Evolutionary conservation across 495 filamentous ascomycete species (phyloP).

Genomic region (Aspergillus saccharolyticus): DNA sequence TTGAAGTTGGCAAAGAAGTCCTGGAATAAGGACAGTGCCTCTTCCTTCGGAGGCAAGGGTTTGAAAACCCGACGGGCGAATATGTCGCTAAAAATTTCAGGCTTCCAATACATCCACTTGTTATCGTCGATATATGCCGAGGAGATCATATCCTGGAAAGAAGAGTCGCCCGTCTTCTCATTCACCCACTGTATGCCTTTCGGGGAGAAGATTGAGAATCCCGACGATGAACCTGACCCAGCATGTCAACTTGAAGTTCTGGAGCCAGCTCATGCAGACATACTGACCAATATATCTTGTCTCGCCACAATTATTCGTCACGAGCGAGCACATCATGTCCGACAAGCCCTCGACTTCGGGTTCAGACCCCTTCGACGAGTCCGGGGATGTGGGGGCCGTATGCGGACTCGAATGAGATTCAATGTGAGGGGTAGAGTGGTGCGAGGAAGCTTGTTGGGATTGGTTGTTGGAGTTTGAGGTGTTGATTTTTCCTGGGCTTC

Average conservation of each 20-base stretch:
- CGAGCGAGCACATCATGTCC: slow-evolving; percentile 98
- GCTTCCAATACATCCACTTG: slow-evolving; percentile 95
- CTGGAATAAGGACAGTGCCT: slow-evolving; percentile 75
- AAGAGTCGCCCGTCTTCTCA: slow-evolving; percentile 89
- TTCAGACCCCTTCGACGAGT: slow-evolving; percentile 51
- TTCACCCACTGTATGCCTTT: slow-evolving; percentile 99
- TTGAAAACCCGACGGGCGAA: slow-evolving; percentile 82
- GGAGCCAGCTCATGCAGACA: neutral
- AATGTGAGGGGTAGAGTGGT: slow-evolving; percentile 41
- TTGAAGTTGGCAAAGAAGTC: slow-evolving; percentile 99
- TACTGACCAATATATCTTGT: slow-evolving; percentile 88
- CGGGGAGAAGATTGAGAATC: slow-evolving; percentile 96
- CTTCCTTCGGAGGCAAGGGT: slow-evolving; percentile 72
- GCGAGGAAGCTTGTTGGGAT: slow-evolving; percentile 27
- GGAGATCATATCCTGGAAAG: slow-evolving; percentile 94
- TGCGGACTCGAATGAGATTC: slow-evolving; percentile 54
- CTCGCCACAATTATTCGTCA: slow-evolving; percentile 96
- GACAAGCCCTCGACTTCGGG: slow-evolving; percentile 83
- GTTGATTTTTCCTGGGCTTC: slow-evolving; percentile 27
- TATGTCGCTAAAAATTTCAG: slow-evolving; percentile 90
- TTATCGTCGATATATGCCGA: slow-evolving; percentile 76
- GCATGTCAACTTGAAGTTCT: slow-evolving; percentile 18
- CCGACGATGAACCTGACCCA: slow-evolving; percentile 79
- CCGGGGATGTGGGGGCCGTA: slow-evolving; percentile 57
- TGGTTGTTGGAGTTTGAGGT: slow-evolving; percentile 23